Conservation (phyloP, 139 green algal species). For the Tetraselmis chui region DNA sequence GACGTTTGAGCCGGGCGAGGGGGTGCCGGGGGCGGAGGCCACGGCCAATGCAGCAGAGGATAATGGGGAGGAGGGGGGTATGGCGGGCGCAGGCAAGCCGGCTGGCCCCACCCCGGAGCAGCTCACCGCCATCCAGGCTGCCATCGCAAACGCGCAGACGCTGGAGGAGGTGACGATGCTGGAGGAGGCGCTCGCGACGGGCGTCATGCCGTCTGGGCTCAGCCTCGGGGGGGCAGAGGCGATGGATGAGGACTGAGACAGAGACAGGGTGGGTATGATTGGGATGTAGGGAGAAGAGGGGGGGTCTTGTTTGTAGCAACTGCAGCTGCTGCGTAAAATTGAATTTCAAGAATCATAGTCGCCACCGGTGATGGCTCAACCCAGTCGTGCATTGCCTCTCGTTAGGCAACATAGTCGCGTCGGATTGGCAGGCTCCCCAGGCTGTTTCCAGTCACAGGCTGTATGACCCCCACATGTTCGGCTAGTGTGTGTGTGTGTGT, state of each 20-base stretch:
- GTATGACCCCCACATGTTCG: too few species aligned
- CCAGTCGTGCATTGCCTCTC: too few species aligned
- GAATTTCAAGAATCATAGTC: too few species aligned
- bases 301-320: too few species aligned
- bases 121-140: slow-evolving; percentile 79
- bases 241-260: background rate
- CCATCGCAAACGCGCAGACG: slow-evolving; percentile 81
- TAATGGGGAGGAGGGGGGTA: background rate
- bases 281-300: too few species aligned
- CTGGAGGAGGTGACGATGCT: slow-evolving; percentile 82
- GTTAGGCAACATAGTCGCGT: too few species aligned
- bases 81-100: slow-evolving; percentile 12
- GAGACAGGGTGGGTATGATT: too few species aligned
- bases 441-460: too few species aligned
- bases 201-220: slow-evolving; percentile 52
- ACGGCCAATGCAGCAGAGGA: slow-evolving; percentile 6
- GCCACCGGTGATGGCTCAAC: too few species aligned
- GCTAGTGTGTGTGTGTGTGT: too few species aligned
- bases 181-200: slow-evolving; percentile 71
- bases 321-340: too few species aligned
- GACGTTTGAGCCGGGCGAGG: slow-evolving; percentile 69
- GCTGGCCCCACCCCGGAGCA: slow-evolving; percentile 61
- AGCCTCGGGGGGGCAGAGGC: slow-evolving; percentile 8
- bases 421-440: too few species aligned
- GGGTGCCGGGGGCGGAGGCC: slow-evolving; percentile 34